These are phyloP conservation scores for Lactifluus volemus DNA, from an alignment of 768 basidiomycete genomes.

Conservation along the genomic window DNA sequence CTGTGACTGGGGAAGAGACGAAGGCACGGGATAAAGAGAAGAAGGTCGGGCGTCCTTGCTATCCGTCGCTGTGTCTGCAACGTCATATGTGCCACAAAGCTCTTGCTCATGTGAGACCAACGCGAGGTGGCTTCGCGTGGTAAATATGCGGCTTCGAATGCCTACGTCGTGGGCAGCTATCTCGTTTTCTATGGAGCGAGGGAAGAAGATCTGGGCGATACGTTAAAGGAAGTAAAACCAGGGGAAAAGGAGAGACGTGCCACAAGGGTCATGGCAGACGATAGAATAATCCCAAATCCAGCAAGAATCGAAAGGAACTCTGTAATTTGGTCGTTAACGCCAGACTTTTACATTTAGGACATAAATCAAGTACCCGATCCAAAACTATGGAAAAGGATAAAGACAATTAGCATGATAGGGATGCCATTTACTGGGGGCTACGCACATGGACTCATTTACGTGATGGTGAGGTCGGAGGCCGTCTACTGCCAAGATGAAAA, in stretches of 20 bases:
- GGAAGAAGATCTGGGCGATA: conserved; percentile 18
- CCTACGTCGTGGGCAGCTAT: conserved; percentile 7
- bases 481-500: conserved; percentile 60
- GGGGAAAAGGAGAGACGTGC: neutral
- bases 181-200: conserved; percentile 19
- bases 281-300: conserved; percentile 14
- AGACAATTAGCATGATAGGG: neutral
- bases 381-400: neutral
- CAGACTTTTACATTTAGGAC: neutral
- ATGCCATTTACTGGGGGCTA: neutral
- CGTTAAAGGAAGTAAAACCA: too few species aligned
- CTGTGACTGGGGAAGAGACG: neutral
- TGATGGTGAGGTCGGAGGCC: conserved; percentile 54
- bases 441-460: conserved; percentile 54
- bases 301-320: conserved; percentile 15
- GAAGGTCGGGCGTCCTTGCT: neutral
- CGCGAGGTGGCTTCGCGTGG: conserved; percentile 9
- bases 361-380: neutral
- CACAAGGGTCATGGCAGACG: conserved; percentile 18
- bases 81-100: conserved; percentile 15
- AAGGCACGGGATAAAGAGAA: neutral
- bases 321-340: neutral
- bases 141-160: neutral
- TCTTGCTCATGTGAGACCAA: conserved; percentile 18
- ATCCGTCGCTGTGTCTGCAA: neutral